These are phyloP conservation scores for Mycena alexandri DNA, from an alignment of 768 basidiomycete genomes.

Conservation along the genomic window DNA sequence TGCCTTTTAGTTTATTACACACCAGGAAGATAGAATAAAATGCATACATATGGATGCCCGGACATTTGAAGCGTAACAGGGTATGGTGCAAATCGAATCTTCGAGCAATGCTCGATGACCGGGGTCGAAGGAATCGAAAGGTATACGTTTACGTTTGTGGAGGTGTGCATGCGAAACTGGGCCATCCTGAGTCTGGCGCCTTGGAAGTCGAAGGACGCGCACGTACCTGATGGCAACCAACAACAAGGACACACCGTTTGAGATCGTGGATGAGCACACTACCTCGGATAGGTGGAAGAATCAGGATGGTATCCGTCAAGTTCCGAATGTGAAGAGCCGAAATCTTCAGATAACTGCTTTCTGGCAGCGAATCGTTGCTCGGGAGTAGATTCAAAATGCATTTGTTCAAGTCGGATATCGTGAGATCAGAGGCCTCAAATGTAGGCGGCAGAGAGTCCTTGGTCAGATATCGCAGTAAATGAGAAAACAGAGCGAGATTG, in stretches of 20 bases:
- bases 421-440: slow-evolving; percentile 61
- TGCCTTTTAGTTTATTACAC: background rate
- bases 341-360: slow-evolving; percentile 42
- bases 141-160: slow-evolving; percentile 72
- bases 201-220: slow-evolving; percentile 27
- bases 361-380: slow-evolving; percentile 9
- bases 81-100: slow-evolving; percentile 75
- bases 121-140: slow-evolving; percentile 79
- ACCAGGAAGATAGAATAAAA: background rate
- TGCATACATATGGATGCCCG: slow-evolving; percentile 29
- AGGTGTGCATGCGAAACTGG: slow-evolving; percentile 92
- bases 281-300: slow-evolving; percentile 75
- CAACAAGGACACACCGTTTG: slow-evolving; percentile 69
- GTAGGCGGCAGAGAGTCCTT: slow-evolving; percentile 54
- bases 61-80: slow-evolving; percentile 51
- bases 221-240: slow-evolving; percentile 89
- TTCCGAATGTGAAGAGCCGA: slow-evolving; percentile 77
- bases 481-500: slow-evolving; percentile 59
- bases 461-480: slow-evolving; percentile 62
- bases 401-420: slow-evolving; percentile 72
- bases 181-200: slow-evolving; percentile 2
- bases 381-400: slow-evolving; percentile 81
- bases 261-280: slow-evolving; percentile 82
- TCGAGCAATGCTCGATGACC: slow-evolving; percentile 80
- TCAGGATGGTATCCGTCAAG: slow-evolving; percentile 69